These are phyloP conservation scores for Podospora bellae-mahoneyi DNA, from an alignment of 495 filamentous ascomycete species.

Conservation along the genomic window DNA sequence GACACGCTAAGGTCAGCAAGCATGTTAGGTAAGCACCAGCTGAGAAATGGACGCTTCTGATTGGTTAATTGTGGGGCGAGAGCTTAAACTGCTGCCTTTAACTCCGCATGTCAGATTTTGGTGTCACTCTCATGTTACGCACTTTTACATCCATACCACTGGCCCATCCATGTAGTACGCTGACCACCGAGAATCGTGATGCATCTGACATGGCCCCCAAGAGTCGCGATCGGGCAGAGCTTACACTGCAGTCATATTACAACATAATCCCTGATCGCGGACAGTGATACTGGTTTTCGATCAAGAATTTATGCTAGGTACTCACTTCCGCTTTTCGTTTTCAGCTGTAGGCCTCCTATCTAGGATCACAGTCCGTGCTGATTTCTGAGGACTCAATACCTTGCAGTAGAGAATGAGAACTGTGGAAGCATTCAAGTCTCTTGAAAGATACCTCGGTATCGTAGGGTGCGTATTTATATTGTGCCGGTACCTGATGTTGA, in stretches of 20 bases:
- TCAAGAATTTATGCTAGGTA: background rate
- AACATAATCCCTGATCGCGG: background rate
- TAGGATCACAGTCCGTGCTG: background rate
- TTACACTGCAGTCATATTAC: background rate
- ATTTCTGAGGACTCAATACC: background rate
- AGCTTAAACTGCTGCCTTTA: background rate
- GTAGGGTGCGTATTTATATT: background rate
- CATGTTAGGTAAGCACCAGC: background rate
- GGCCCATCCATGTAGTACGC: background rate
- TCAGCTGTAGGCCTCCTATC: background rate
- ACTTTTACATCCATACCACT: background rate
- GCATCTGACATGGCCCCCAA: too few species aligned
- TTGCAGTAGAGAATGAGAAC: background rate
- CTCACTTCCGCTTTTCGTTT: background rate
- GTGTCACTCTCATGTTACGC: background rate
- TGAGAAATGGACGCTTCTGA: background rate
- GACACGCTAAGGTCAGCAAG: background rate
- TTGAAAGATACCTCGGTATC: background rate
- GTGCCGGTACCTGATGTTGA: background rate
- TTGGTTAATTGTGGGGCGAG: background rate
- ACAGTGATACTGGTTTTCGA: background rate
- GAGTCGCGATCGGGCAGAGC: background rate
- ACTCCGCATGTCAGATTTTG: background rate
- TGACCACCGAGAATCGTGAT: background rate
- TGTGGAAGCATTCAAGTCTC: background rate